phyloP scores from a whole-genome alignment of 208 protist species.

The Trypanosoma boissoni region DNA sequence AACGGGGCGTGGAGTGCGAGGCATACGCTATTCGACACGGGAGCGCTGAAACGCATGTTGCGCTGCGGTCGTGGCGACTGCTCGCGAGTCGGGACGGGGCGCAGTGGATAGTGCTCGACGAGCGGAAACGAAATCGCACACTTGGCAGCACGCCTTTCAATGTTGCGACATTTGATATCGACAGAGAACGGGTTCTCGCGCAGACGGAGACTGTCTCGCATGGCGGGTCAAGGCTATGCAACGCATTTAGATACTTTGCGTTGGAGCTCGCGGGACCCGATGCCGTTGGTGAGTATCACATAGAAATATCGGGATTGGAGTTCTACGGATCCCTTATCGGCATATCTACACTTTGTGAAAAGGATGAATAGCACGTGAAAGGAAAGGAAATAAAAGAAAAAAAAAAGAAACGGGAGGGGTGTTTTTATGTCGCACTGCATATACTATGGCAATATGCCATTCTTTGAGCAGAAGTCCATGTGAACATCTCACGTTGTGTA shows the following conservation, averaged over 20 bases:
- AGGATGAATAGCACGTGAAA: conserved; percentile 2
- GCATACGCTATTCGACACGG: conserved; percentile 26
- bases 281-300: conserved; percentile 16
- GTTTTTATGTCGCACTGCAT: no score
- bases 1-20: conserved; percentile 14
- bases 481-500: no score
- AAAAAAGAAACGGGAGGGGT: neutral
- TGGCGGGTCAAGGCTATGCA: neutral
- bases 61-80: conserved; percentile 21
- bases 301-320: conserved; percentile 23
- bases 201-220: neutral
- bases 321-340: conserved; percentile 17
- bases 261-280: conserved; percentile 15
- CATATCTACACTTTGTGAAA: neutral
- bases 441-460: no score
- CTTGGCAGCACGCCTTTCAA: conserved; percentile 24
- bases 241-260: conserved; percentile 24
- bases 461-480: no score
- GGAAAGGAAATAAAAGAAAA: conserved; percentile 5
- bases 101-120: conserved; percentile 23
- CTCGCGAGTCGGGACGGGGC: conserved; percentile 16
- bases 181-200: conserved; percentile 4
- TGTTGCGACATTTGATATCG: conserved; percentile 15
- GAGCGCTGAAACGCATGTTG: conserved; percentile 11
- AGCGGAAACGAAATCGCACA: conserved; percentile 1